Conservation (phyloP, 768 basidiomycete genomes). For the Leccinum sublutescens region DNA sequence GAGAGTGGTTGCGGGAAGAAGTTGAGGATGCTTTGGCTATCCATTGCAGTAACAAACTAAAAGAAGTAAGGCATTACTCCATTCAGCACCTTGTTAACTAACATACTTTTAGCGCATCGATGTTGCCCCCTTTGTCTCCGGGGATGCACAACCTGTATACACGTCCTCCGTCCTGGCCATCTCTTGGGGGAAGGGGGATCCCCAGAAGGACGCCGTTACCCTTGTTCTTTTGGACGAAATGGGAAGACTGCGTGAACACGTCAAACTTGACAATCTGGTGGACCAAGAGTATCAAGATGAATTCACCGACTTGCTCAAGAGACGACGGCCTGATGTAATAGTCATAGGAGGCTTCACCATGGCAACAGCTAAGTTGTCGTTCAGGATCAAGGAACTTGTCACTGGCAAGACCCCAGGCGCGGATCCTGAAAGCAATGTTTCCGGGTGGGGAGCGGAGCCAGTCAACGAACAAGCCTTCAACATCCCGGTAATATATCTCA, state of each 20-base stretch:
- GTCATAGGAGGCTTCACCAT: conserved; percentile 88
- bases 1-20: conserved; percentile 86
- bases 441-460: conserved; percentile 31
- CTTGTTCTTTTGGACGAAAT: conserved; percentile 84
- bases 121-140: conserved; percentile 68
- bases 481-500: conserved; percentile 78
- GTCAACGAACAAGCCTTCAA: conserved; percentile 46
- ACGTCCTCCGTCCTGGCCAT: conserved; percentile 79
- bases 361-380: conserved; percentile 68
- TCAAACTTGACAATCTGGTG: conserved; percentile 83
- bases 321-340: conserved; percentile 84
- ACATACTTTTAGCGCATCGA: conserved; percentile 65
- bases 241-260: conserved; percentile 88
- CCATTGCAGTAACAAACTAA: conserved; percentile 64
- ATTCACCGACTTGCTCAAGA: conserved; percentile 78
- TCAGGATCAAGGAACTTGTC: conserved; percentile 60
- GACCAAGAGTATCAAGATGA: conserved; percentile 67
- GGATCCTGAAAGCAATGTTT: conserved; percentile 19
- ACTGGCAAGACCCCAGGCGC: conserved; percentile 26
- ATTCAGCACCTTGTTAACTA: conserved; percentile 9
- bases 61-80: conserved; percentile 51
- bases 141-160: conserved; percentile 67
- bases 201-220: conserved; percentile 84
- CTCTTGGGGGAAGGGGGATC: conserved; percentile 95
- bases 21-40: conserved; percentile 81